Evolutionary conservation across 495 filamentous ascomycete species (phyloP), one percentile per base, ranked within the genome.

Genomic region (Corynascus novoguineensis): DNA sequence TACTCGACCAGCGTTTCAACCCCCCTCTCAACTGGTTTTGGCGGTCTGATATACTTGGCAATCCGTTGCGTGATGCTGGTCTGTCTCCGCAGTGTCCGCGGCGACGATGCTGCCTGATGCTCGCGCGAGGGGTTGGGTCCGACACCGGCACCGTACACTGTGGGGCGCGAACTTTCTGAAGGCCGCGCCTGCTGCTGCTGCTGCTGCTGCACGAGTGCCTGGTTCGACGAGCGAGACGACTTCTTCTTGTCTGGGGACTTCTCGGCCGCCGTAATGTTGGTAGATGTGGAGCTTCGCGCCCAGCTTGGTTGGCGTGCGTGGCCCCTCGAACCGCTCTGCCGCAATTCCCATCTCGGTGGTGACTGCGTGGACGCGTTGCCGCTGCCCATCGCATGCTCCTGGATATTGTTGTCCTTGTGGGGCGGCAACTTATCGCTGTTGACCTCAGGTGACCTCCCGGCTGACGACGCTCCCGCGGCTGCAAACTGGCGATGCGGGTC

Each of bases 41-140:
- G 45, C n/a, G 68, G 68, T 12, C 60, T 58, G 29, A 70, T 66
- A 24, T 70, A 70, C 50, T 68, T 58, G 1, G 58, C 58, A 31
- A 70, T 59, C 4, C 50, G 42, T 55, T 70, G 62, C 5, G 60
- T 57, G 12, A 70, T 51, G 47, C 68, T 68, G 14, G 60, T 34
- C 60, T 68, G 61, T 31, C 57, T 54, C 15, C 62, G 41, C 48
- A 70, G 54, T 21, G 62, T 53, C 27, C 58, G 38, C 5, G 50
- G 25, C 10, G 48, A n/a, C n/a, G n/a, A n/a, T n/a, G 56, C n/a
- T 55, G 42, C 19, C 22, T 41, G 55, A 31, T 46, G n/a, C 14
- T 57, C 46, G 17, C 22, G 17, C 37, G 34, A 8, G 21, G 25
- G 17, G 12, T 17, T 17, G 9, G 50, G 24, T 1, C 22, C 22